A percentile compares a stretch with the other conserved stretches of the same genome.
These are phyloP conservation scores for Candida bentonensis DNA, from an alignment of 805 yeast species.

Conservation along the genomic window DNA sequence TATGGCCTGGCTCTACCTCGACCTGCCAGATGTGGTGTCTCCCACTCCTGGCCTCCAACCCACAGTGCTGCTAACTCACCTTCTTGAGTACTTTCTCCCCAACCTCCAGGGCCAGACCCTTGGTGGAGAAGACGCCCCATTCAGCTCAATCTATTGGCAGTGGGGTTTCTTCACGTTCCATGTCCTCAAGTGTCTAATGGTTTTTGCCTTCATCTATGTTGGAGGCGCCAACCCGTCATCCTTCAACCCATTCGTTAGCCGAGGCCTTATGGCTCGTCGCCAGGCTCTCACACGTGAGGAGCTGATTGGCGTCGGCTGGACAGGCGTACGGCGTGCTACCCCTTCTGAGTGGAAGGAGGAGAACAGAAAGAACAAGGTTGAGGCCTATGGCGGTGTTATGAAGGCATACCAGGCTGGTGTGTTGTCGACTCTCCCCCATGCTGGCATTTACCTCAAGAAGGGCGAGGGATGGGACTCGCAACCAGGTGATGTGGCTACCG, in stretches of 20 bases:
- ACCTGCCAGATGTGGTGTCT: conserved; percentile 73
- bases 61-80: conserved; percentile 39
- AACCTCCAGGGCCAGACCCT: conserved; percentile 31
- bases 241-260: conserved; percentile 25
- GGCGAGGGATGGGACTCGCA: conserved; percentile 59
- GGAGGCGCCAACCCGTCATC: conserved; percentile 73
- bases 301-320: conserved; percentile 72
- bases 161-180: conserved; percentile 62
- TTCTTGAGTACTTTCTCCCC: conserved; percentile 25
- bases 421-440: conserved; percentile 38
- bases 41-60: conserved; percentile 89
- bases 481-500: background rate
- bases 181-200: conserved; percentile 31
- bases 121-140: conserved; percentile 33
- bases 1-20: conserved; percentile 75
- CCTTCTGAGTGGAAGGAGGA: conserved; percentile 55
- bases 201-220: conserved; percentile 34
- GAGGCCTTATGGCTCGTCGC: conserved; percentile 9
- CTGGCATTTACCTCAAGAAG: conserved; percentile 47
- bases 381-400: conserved; percentile 59
- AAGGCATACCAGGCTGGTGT: conserved; percentile 64
- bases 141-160: conserved; percentile 33
- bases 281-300: conserved; percentile 33
- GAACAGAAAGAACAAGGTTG: conserved; percentile 50
- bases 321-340: conserved; percentile 71